These are phyloP conservation scores for Penicillium tannophilum DNA, from an alignment of 495 filamentous ascomycete species.

Conservation along the genomic window DNA sequence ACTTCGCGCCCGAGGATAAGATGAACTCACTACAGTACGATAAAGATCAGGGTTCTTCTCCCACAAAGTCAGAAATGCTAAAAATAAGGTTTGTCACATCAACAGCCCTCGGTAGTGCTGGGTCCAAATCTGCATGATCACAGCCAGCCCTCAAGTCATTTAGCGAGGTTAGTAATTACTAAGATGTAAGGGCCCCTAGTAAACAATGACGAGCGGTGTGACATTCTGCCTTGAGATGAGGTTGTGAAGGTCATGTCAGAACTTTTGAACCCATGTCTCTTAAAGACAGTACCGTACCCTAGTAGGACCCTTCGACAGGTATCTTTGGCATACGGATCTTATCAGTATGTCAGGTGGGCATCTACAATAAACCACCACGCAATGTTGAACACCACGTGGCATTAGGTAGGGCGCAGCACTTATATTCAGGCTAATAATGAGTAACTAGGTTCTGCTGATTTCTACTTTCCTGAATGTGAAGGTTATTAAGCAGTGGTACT, in stretches of 20 bases:
- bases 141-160: background rate
- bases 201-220: background rate
- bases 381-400: too few species aligned
- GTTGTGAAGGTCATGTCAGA: background rate
- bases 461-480: too few species aligned
- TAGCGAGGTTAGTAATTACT: background rate
- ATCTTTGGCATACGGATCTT: too few species aligned
- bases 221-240: background rate
- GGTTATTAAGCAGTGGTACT: too few species aligned
- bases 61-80: too few species aligned
- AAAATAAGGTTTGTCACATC: background rate
- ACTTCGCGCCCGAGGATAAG: background rate
- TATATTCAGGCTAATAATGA: too few species aligned
- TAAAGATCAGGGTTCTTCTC: background rate
- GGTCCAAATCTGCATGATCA: background rate
- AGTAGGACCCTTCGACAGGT: too few species aligned
- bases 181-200: background rate
- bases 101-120: background rate
- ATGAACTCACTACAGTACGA: background rate
- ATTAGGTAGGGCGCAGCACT: too few species aligned
- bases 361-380: too few species aligned
- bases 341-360: too few species aligned
- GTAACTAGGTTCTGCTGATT: too few species aligned
- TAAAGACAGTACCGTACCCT: too few species aligned
- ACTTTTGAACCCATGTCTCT: background rate